Evolutionary conservation across 2,329 filamentous ascomycete species (phyloP), one percentile per base, ranked within the genome.

Genomic region (Ceratocystis lukuohia): DNA sequence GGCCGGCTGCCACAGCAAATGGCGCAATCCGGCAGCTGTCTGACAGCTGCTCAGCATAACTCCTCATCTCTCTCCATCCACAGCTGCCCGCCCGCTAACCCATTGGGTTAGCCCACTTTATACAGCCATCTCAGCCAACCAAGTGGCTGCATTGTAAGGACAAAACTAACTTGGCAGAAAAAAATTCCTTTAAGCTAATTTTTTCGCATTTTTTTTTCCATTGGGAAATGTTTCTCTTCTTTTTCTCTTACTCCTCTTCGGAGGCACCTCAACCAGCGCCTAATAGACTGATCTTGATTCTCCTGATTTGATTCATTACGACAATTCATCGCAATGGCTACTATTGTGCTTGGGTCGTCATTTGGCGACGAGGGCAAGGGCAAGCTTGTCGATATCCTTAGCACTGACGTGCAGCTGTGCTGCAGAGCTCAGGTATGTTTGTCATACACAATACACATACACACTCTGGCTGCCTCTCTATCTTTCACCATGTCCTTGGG

Each of bases 351-450:
- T 62, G 67, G 67, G 41, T 68, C 67, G 61, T 66, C 64, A 41
- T 68, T 68, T 64, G 67, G 67, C 67, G 67, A 68, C 46, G 67
- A 68, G 61, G 67, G 67, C 67, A 68, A 68, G 67, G 67, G 67
- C 53, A 66, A 68, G 62, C 65, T 68, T 66, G 61, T 62, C 57
- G 64, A 66, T 62, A 66, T 68, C 62, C 65, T 68, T 15, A 64
- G 64, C 61, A 61, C 59, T 64, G 67, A 68, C 53, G 67, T 68
- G 64, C 67, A 68, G 67, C 67, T 68, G 64, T 68, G 67, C 67
- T 68, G 67, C 67, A 65, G 67, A 64, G 67, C 65, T 64, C 67
- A 66, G 65, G 65, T 68, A 66, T 22, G 65, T 57, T 45, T 41
- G 28, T 63, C 45, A 57, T 28, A 57, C 53, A 33, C 22, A 30